Base-by-base conservation (phyloP, 2,329 filamentous ascomycete genomes). In the Trichoderma endophyticum region DNA sequence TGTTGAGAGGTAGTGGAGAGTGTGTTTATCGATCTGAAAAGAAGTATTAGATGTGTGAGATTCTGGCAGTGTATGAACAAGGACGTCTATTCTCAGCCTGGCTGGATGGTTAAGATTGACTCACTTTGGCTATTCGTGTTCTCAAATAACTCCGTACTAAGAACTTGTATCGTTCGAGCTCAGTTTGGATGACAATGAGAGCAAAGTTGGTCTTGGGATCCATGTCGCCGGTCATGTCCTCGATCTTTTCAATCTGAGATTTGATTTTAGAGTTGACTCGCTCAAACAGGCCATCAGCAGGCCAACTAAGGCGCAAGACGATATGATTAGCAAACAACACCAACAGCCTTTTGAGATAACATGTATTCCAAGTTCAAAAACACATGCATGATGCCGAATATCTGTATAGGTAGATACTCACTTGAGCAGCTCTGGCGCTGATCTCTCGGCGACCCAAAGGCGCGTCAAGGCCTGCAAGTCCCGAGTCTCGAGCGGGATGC, bases 161-260 rank as follows among this genome's bases (percentile, higher is more conserved):
- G 79, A 94, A 99, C 83, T 97, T 97, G 83, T 93, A 97, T 60
- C 96, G 88, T 81, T 98, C 95, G 70, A 99, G 88, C 83, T 99
- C 96, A 7, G 97, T 98, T 84, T 99, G 96, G 70, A 98, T 91
- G 74, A 99, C 92, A 63, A 98, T 97, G 78, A 98, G 90, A 73
- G 90, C 90, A 81, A 99, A 97, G 80, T 97, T 98, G 75, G 93
- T 91, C 81, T 93, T 94, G 61, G 95, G 92, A 78, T 97, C 94
- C 89, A 95, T 92, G 78, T 93, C 91, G 74, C 92, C 92, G 14
- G 92, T 95, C 86, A 95, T 88, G 72, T 91, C 88, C 83, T 93
- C 91, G 74, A 93, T 89, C 76, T 86, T 87, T 81, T 91, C 88
- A 77, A 93, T 92, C 84, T 93, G 91, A 61, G 83, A 82, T 76